Evolutionary conservation across 169 alveolate genomes (phyloP).

Genomic region (Plasmodium ovale): DNA sequence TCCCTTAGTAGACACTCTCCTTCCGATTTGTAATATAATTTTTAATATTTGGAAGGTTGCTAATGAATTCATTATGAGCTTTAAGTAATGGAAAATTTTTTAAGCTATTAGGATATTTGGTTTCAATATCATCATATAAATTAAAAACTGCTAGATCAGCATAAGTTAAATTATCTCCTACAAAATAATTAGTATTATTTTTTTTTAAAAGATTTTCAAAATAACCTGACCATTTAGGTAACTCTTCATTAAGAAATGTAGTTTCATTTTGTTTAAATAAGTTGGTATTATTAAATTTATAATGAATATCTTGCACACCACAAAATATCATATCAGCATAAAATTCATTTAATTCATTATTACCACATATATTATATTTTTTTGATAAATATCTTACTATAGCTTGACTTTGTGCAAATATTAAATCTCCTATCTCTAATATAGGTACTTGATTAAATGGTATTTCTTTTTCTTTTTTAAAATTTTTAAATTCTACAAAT

Average conservation of each 20-base stretch:
- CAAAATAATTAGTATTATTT: constrained; percentile 48
- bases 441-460: constrained; percentile 71
- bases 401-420: constrained; percentile 68
- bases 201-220: constrained; percentile 58
- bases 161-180: constrained; percentile 65
- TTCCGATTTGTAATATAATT: constrained; percentile 62
- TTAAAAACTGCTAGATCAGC: constrained; percentile 74
- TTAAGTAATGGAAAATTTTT: constrained; percentile 59
- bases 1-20: constrained; percentile 41
- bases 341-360: constrained; percentile 56
- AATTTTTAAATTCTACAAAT: constrained; percentile 54
- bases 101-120: constrained; percentile 56
- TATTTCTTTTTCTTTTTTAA: constrained; percentile 67
- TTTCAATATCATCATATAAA: constrained; percentile 71
- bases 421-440: constrained; percentile 28
- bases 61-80: constrained; percentile 55
- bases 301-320: constrained; percentile 74
- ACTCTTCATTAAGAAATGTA: constrained; percentile 63
- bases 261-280: constrained; percentile 74
- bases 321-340: constrained; percentile 72
- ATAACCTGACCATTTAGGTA: constrained; percentile 71
- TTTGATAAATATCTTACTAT: constrained; percentile 69
- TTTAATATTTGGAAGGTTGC: constrained; percentile 58
- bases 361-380: constrained; percentile 57
- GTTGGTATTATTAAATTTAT: constrained; percentile 69